Base-by-base conservation (phyloP, 2,329 filamentous ascomycete species). In the Aspergillus neoniger region DNA sequence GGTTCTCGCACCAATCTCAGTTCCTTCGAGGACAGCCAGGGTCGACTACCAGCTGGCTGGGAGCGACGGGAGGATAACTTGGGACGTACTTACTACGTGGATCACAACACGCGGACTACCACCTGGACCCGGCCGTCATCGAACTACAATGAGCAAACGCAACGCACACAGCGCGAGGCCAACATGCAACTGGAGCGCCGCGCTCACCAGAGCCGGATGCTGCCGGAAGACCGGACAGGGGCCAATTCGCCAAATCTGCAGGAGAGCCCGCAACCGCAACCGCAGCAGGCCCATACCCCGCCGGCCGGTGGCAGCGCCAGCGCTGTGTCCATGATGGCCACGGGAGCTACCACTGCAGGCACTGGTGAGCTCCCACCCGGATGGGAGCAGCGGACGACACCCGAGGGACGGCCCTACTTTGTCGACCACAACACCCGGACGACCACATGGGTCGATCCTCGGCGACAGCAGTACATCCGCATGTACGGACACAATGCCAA, bases 361-460 rank as follows among this genome's bases (percentile, higher is more conserved):
- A 94, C 92, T 61, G 95, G 95, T 63, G 95, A 99, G 78, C 87
- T 99, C 62, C 95, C 95, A 41, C 89, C 94, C 19, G 91, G 94
- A 28, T 99, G 95, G 95, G 95, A 99, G 78, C 92, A 97, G 76
- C 85, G 95, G 69, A 93, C 91, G 78, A 99, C 95, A 0, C 94
- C 95, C 0, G 95, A 99, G 81, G 93, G 94, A 28, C 87, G 95
- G 54, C 86, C 94, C 8, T 99, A 99, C 79, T 99, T 97, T 77
- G 95, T 99, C 53, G 95, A 99, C 75, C 95, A 99, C 79, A 99
- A 98, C 75, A 98, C 95, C 9, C 87, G 95, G 66, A 98, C 95
- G 1, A 99, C 95, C 0, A 98, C 95, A 0, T 99, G 95, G 95
- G 95, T 99, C 15, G 95, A 99, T 75, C 95, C 95, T 30, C 88